These are phyloP conservation scores for Salvia hispanica DNA, from an alignment of 257 asterid species.

Conservation along the genomic window DNA sequence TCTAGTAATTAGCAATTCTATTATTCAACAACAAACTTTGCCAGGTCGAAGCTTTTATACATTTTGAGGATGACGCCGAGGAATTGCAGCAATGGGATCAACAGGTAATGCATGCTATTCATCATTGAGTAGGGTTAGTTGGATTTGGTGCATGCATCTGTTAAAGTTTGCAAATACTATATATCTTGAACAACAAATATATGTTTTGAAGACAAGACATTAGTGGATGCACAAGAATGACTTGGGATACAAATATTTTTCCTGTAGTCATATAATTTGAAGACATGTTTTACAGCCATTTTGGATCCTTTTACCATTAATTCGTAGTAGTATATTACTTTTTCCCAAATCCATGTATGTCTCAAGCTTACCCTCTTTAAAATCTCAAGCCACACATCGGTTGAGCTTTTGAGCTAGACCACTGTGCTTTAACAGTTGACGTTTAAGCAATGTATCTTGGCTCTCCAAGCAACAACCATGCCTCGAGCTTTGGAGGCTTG, in stretches of 20 bases:
- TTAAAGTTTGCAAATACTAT: neutral
- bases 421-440: neutral
- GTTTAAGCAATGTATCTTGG: neutral
- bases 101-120: conserved; percentile 52
- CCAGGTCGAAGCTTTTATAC: conserved; percentile 93
- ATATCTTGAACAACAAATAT: too few species aligned
- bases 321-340: neutral
- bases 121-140: too few species aligned
- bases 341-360: neutral
- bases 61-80: conserved; percentile 94
- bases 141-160: neutral
- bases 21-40: conserved; percentile 25
- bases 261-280: neutral
- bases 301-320: neutral
- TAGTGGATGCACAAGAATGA: neutral
- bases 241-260: neutral
- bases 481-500: neutral
- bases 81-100: conserved; percentile 99
- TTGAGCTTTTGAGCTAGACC: too few species aligned
- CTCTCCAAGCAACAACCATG: neutral
- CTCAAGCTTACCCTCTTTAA: neutral
- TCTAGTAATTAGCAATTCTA: conserved; percentile 7
- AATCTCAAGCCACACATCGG: neutral
- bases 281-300: neutral
- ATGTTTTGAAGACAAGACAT: too few species aligned